A percentile compares a stretch with the other conserved stretches of the same genome.
These are phyloP conservation scores for Metschnikowia hibisci DNA, from an alignment of 805 yeast genomes.

Conservation along the genomic window DNA sequence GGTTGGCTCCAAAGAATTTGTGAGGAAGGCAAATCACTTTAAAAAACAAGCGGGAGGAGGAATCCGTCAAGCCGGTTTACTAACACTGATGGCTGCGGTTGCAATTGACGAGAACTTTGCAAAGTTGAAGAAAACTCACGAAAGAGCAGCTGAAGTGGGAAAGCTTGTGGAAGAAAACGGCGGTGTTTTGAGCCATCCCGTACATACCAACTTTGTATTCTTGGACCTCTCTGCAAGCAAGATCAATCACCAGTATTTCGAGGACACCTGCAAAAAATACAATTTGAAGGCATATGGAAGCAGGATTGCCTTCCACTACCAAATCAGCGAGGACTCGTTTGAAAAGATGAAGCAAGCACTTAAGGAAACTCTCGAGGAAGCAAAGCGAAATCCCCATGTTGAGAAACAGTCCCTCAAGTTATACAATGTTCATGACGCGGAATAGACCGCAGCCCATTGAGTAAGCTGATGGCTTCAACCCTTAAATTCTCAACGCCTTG, in stretches of 20 bases:
- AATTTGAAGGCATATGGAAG: constrained; percentile 15
- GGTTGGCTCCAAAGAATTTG: constrained; percentile 30
- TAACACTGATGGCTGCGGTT: constrained; percentile 38
- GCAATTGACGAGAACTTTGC: constrained; percentile 40
- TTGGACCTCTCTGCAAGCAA: constrained; percentile 31
- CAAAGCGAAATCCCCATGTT: constrained; percentile 14
- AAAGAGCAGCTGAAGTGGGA: constrained; percentile 33
- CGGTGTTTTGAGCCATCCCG: constrained; percentile 33
- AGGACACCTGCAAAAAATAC: constrained; percentile 20
- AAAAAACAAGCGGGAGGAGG: constrained; percentile 45
- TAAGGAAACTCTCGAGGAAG: constrained; percentile 16
- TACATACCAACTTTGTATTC: constrained; percentile 40
- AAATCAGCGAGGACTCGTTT: constrained; percentile 29
- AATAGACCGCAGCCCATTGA: not conserved
- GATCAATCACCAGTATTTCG: constrained; percentile 25
- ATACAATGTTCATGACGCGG: constrained; percentile 10
- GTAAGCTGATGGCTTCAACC: no score
- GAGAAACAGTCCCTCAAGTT: constrained; percentile 8
- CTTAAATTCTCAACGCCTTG: no score
- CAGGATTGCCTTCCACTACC: constrained; percentile 35
- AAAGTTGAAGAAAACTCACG: constrained; percentile 31
- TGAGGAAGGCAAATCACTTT: constrained; percentile 42
- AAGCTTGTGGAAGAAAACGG: constrained; percentile 27
- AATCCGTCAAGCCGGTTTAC: constrained; percentile 39
- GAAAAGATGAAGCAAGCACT: constrained; percentile 22